Evolutionary conservation across 1,139 yeast species (phyloP).

Genomic region (Pichia sp.): DNA sequence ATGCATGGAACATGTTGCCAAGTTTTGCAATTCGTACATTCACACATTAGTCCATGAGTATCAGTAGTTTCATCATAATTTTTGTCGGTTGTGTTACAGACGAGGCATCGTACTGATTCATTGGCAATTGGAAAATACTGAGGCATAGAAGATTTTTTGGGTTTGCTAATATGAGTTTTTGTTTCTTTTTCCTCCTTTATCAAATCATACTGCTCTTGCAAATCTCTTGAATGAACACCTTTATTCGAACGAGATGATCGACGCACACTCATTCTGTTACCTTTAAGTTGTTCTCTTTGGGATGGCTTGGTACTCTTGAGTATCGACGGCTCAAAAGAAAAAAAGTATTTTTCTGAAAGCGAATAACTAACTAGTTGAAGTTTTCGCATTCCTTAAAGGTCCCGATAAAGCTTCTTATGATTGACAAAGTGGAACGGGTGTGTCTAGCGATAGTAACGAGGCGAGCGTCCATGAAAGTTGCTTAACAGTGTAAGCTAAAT

Average conservation of each 20-base stretch:
- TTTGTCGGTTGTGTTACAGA: conserved; percentile 58
- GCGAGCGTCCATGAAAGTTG: too few relatives aligned
- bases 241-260: conserved; percentile 36
- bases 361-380: too few relatives aligned
- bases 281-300: too few relatives aligned
- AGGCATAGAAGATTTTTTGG: neutral
- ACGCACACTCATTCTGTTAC: conserved; percentile 18
- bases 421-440: too few relatives aligned
- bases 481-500: too few relatives aligned
- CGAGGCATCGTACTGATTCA: conserved; percentile 48
- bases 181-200: neutral
- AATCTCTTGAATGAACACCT: conserved; percentile 27
- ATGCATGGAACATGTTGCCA: conserved; percentile 86
- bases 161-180: neutral
- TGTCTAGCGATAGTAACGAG: too few relatives aligned
- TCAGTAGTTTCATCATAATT: conserved; percentile 54
- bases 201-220: neutral
- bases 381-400: too few relatives aligned
- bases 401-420: too few relatives aligned
- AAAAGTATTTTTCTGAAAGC: too few relatives aligned
- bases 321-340: too few relatives aligned
- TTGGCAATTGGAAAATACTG: conserved; percentile 2
- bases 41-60: conserved; percentile 64
- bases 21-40: conserved; percentile 68
- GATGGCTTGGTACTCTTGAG: too few relatives aligned